A percentile compares a stretch with the other conserved stretches of the same genome.
These are phyloP conservation scores for Erodium texanum DNA, from an alignment of 441 rosid genomes.

Conservation along the genomic window DNA sequence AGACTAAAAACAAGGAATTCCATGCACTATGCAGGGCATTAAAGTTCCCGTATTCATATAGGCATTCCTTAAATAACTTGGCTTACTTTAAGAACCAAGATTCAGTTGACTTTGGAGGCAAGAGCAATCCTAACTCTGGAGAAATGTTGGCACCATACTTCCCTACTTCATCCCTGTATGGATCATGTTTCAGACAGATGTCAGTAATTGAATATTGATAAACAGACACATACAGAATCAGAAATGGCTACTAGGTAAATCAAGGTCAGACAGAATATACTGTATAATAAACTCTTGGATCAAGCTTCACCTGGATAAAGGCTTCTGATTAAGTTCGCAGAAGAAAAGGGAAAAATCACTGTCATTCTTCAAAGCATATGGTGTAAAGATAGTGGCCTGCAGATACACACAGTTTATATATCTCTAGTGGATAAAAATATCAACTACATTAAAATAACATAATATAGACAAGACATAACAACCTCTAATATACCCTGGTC, in stretches of 20 bases:
- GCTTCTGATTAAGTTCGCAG: conserved; percentile 53
- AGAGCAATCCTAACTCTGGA: conserved; percentile 63
- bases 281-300: conserved; percentile 12
- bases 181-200: conserved; percentile 5
- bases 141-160: conserved; percentile 40
- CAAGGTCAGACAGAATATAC: not conserved
- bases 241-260: conserved; percentile 7
- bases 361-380: conserved; percentile 69
- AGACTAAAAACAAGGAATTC: conserved; percentile 6
- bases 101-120: conserved; percentile 54
- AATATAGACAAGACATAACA: conserved; percentile 18
- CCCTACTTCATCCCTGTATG: conserved; percentile 55
- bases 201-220: not conserved
- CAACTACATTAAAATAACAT: conserved; percentile 12
- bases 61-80: conserved; percentile 10
- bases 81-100: conserved; percentile 82
- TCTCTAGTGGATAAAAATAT: conserved; percentile 6
- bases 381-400: conserved; percentile 77
- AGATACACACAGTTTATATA: conserved; percentile 18
- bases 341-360: conserved; percentile 53
- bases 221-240: not conserved
- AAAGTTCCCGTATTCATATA: conserved; percentile 1
- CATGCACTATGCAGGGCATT: not conserved
- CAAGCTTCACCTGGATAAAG: conserved; percentile 46
- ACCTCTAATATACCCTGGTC: conserved; percentile 87